Evolutionary conservation across 2,329 filamentous ascomycete genomes (phyloP).

Genomic region (Aspergillus persii): DNA sequence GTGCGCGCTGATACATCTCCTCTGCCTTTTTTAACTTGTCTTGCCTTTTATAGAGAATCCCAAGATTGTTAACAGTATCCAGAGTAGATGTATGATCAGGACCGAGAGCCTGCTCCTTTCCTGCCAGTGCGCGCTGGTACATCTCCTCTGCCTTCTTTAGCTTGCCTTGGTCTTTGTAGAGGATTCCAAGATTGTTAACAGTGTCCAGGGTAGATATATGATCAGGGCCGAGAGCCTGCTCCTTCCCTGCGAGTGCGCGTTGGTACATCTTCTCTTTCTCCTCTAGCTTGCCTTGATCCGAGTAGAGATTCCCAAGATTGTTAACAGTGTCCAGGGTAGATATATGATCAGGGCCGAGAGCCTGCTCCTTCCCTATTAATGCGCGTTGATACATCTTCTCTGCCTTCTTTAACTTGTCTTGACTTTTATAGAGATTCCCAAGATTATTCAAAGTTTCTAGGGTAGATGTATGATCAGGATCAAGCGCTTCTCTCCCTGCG

Average conservation of each 20-base stretch:
- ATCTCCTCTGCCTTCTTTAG: not conserved
- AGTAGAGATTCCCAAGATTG: constrained; percentile 7
- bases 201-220: not conserved
- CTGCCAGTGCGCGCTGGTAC: not conserved
- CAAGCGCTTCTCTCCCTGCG: not conserved
- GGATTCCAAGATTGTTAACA: not conserved
- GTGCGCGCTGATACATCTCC: not conserved
- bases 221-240: not conserved
- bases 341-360: not conserved
- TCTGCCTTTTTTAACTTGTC: not conserved
- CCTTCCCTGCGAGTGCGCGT: not conserved
- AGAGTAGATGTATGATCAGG: not conserved
- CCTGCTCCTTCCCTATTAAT: not conserved
- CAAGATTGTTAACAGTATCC: not conserved
- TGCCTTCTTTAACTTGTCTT: not conserved
- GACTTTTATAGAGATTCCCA: constrained; percentile 3
- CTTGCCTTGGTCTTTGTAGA: too few relatives aligned
- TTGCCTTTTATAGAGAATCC: not conserved
- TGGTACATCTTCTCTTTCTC: not conserved
- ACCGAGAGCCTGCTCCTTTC: not conserved
- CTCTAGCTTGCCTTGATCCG: not conserved
- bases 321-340: not conserved
- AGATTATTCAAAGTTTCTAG: not conserved
- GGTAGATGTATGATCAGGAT: not conserved
- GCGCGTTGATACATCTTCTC: not conserved